Percentiles rank a stretch among this genome's conserved stretches.
Conservation (phyloP, 108 stramenopile species). For the Skeletonema costatum region DNA sequence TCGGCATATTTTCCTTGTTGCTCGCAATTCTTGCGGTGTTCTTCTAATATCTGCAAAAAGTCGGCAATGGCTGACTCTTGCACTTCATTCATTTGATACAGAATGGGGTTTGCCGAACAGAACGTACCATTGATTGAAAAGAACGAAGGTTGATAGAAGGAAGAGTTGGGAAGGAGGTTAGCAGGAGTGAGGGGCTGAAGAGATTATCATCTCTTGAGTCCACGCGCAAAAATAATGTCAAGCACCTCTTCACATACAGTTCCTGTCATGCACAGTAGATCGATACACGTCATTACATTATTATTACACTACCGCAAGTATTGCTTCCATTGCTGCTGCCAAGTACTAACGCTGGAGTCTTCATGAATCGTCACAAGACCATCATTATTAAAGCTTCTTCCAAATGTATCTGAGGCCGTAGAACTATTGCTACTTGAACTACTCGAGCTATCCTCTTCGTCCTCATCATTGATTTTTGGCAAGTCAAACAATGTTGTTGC, state of each 20-base stretch:
- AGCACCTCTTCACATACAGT: no score
- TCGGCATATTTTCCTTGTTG: slow-evolving; percentile 89
- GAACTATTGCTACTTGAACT: slow-evolving; percentile 18
- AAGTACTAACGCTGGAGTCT: slow-evolving; percentile 22
- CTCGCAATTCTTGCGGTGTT: slow-evolving; percentile 89
- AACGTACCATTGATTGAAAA: not conserved
- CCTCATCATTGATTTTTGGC: not conserved
- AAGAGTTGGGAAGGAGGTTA: no score
- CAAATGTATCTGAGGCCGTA: slow-evolving; percentile 9
- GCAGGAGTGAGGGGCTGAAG: no score
- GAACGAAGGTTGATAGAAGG: not conserved
- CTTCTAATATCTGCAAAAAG: slow-evolving; percentile 77
- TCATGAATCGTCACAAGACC: slow-evolving; percentile 39
- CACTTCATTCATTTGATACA: slow-evolving; percentile 40
- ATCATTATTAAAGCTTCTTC: slow-evolving; percentile 15
- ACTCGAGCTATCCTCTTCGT: slow-evolving; percentile 3
- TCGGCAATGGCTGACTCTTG: slow-evolving; percentile 59
- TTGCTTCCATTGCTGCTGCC: slow-evolving; percentile 5
- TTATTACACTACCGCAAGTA: not conserved
- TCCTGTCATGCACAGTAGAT: no score
- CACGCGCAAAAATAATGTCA: not conserved
- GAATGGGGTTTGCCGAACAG: not conserved
- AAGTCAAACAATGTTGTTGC: slow-evolving; percentile 2
- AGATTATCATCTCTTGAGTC: not conserved
- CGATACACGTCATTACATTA: not conserved